Conservation (phyloP, 768 basidiomycete genomes). For the Naganishia kalamii region DNA sequence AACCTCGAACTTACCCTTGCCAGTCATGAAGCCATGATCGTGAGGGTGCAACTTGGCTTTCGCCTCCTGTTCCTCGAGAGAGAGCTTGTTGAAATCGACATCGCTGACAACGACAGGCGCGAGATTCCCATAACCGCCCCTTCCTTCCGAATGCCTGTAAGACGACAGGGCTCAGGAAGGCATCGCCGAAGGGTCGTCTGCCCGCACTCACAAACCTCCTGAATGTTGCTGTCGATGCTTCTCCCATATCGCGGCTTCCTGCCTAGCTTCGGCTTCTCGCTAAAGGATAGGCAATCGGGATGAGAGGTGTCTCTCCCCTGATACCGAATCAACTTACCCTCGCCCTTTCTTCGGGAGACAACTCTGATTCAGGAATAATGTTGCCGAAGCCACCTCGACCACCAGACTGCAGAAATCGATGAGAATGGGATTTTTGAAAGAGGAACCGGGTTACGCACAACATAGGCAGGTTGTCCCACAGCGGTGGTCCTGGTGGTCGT, state of each 20-base stretch:
- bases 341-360: slow-evolving; percentile 30
- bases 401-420: background rate
- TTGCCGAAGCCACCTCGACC: slow-evolving; percentile 45
- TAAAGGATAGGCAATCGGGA: background rate
- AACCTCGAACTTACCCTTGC: slow-evolving; percentile 30
- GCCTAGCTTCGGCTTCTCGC: slow-evolving; percentile 30
- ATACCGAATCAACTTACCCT: slow-evolving; percentile 26
- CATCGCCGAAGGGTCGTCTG: background rate
- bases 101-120: slow-evolving; percentile 8
- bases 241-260: slow-evolving; percentile 35
- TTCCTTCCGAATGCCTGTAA: slow-evolving; percentile 25
- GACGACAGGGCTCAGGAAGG: slow-evolving; percentile 25
- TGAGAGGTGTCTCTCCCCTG: background rate
- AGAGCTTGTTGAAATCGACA: slow-evolving; percentile 28
- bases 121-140: slow-evolving; percentile 23
- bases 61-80: slow-evolving; percentile 40
- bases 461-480: background rate
- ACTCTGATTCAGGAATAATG: slow-evolving; percentile 30
- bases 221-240: slow-evolving; percentile 31
- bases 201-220: slow-evolving; percentile 30
- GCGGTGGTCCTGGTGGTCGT: slow-evolving; percentile 22
- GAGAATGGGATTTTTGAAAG: no score
- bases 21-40: slow-evolving; percentile 26
- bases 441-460: background rate
- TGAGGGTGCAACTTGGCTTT: slow-evolving; percentile 30